Base-by-base conservation (phyloP, 192 early-diverging fungal species). In the Umbelopsis sp. region DNA sequence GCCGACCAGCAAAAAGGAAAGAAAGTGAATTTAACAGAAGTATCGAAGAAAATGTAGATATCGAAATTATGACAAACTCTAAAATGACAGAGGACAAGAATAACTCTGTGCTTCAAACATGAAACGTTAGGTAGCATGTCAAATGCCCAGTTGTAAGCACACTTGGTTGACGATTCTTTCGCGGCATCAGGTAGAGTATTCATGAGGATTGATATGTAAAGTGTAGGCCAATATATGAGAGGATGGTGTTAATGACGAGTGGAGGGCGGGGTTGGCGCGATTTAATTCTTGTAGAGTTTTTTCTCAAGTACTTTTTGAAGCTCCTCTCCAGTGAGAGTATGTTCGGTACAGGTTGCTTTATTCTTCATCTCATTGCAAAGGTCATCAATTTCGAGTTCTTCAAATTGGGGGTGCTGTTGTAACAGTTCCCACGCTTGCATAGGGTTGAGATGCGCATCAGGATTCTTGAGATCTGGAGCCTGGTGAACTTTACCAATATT, bases 311-410 rank as follows among this genome's bases (percentile, higher is more conserved):
- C 56, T 8, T 29, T 20, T 20, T 62, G 17, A 17, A 62, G 10
- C 0, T 62, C 56, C 4, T 62, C 56, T 32, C 34, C 31, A 2
- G 56, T 62, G 17, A 62, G n/a, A n/a, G n/a, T 11, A 3, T 0
- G 10, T 20, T 51, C 82, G 14, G 78, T 79, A 70, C 86, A 88
- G 44, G 74, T 80, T 32, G 85, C 85, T 71, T 86, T 88, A 14
- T 82, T 62, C 70, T 88, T 84, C 71, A 88, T 69, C 31, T 84
- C 83, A 50, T 65, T 49, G 44, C 87, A 88, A 17, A 88, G 71
- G 21, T 72, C 38, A 68, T 86, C 87, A 65, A 83, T 81, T 38
- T 88, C 85, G 4, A 82, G 69, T 65, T 88, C 87, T 50, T 88
- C 87, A 76, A 84, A 86, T 29, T 81, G 77, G 52, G 87, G 87